Evolutionary conservation across 2,329 filamentous ascomycete species (phyloP).

Genomic region (Dendrostoma leiphaemia): DNA sequence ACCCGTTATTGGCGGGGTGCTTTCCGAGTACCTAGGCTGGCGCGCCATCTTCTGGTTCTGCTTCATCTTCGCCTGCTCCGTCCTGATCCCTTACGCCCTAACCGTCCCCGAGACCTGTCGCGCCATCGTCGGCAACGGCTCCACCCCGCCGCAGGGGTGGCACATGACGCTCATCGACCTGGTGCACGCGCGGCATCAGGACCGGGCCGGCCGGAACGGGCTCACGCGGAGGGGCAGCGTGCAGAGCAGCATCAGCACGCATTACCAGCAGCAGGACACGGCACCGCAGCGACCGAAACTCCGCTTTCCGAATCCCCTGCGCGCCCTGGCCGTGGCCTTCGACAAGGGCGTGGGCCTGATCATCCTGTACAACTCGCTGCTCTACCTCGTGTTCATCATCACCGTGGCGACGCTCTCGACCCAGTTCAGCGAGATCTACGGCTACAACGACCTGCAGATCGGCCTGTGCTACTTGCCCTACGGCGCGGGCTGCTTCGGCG

Average conservation of each 20-base stretch:
- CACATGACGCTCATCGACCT: conserved; percentile 57
- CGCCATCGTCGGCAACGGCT: conserved; percentile 62
- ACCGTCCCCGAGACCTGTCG: conserved; percentile 60
- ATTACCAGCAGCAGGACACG: neutral
- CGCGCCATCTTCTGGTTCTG: conserved; percentile 70
- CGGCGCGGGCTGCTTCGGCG: conserved; percentile 47
- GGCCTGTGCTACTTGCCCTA: conserved; percentile 56
- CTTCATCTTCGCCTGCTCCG: conserved; percentile 49
- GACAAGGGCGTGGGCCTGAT: conserved; percentile 58
- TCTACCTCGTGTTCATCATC: conserved; percentile 57
- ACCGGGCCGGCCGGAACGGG: neutral
- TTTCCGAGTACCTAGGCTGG: conserved; percentile 65
- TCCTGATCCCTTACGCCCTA: conserved; percentile 53
- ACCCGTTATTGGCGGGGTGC: conserved; percentile 62
- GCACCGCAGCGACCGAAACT: conserved; percentile 33
- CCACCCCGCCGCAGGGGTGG: conserved; percentile 54
- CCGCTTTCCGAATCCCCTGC: conserved; percentile 55
- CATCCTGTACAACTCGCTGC: conserved; percentile 48
- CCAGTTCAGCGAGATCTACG: conserved; percentile 49
- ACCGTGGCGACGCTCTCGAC: conserved; percentile 52
- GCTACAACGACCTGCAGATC: conserved; percentile 48
- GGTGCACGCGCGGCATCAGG: conserved; percentile 27
- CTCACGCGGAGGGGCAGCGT: neutral
- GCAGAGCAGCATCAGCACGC: neutral
- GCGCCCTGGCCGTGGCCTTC: conserved; percentile 50